Evolutionary conservation across 495 filamentous ascomycete species (phyloP).

Genomic region (Lepidopterella palustris): DNA sequence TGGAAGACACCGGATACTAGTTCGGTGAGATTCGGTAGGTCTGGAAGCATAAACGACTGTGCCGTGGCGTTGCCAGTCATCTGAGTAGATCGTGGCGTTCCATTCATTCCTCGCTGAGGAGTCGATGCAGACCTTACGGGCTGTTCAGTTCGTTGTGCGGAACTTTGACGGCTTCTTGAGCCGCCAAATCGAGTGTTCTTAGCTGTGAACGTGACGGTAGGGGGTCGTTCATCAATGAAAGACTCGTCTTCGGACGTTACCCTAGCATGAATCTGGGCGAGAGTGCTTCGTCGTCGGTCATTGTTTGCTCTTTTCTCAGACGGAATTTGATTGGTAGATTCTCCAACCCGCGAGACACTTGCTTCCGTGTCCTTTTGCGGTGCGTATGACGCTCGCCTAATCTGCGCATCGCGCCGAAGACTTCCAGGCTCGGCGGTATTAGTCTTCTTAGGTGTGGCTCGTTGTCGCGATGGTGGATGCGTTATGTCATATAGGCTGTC

Average conservation of each 20-base stretch:
- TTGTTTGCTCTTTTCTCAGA: slow-evolving; percentile 1
- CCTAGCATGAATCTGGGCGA: slow-evolving; percentile 51
- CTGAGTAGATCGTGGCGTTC: slow-evolving; percentile 20
- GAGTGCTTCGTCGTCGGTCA: slow-evolving; percentile 31
- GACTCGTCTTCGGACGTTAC: slow-evolving; percentile 51
- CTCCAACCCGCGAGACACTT: slow-evolving; percentile 12
- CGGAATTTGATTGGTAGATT: slow-evolving; percentile 17
- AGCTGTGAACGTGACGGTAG: slow-evolving; percentile 41
- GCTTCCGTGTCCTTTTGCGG: slow-evolving; percentile 10
- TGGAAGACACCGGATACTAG: slow-evolving; percentile 62
- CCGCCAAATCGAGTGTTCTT: slow-evolving; percentile 53
- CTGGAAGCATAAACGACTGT: slow-evolving; percentile 60
- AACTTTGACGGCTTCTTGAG: slow-evolving; percentile 41
- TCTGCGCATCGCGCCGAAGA: slow-evolving; percentile 30
- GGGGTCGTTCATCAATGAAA: slow-evolving; percentile 47
- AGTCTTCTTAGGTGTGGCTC: slow-evolving; percentile 12
- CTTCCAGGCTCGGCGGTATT: slow-evolving; percentile 20
- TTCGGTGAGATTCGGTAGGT: slow-evolving; percentile 65
- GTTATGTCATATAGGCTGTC: slow-evolving; percentile 37
- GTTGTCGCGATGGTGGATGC: slow-evolving; percentile 26
- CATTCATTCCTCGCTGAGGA: not conserved
- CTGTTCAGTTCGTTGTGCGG: slow-evolving; percentile 30
- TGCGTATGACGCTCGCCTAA: slow-evolving; percentile 24
- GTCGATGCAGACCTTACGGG: not conserved
- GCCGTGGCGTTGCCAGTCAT: slow-evolving; percentile 33